Evolutionary conservation across 164 flowering plant species (phyloP).

Genomic region (Kalanchoe fedtschenkoi): DNA sequence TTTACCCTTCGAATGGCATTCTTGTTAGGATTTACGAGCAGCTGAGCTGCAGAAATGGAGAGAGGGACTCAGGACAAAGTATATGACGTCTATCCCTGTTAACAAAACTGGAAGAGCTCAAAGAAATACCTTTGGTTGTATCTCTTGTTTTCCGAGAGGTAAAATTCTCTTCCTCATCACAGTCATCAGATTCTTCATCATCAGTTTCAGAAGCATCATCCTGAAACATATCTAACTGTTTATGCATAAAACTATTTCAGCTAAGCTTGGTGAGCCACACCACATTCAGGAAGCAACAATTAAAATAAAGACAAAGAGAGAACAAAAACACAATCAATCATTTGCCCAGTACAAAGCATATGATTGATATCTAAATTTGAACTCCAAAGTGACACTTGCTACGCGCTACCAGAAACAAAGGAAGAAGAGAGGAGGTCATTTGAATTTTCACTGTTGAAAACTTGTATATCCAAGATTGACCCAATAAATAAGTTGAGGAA

Average conservation of each 20-base stretch:
- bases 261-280: no score
- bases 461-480: neutral
- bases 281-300: no score
- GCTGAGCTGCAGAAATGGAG: neutral
- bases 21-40: neutral
- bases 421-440: no score
- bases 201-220: constrained; percentile 27
- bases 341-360: no score
- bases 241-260: neutral
- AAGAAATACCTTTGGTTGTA: constrained; percentile 23
- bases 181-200: constrained; percentile 35
- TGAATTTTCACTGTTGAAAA: neutral
- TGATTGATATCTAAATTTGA: no score
- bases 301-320: no score
- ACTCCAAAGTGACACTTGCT: no score
- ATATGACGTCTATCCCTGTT: no score
- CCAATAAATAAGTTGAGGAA: neutral
- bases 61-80: no score
- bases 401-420: no score
- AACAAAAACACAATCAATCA: no score
- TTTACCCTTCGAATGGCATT: neutral
- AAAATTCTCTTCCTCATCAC: constrained; percentile 21
- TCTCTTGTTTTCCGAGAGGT: constrained; percentile 18
- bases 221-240: neutral
- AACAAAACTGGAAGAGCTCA: neutral